These are phyloP conservation scores for Quercus aquifolioides DNA, from an alignment of 306 rosid genomes.

Conservation along the genomic window DNA sequence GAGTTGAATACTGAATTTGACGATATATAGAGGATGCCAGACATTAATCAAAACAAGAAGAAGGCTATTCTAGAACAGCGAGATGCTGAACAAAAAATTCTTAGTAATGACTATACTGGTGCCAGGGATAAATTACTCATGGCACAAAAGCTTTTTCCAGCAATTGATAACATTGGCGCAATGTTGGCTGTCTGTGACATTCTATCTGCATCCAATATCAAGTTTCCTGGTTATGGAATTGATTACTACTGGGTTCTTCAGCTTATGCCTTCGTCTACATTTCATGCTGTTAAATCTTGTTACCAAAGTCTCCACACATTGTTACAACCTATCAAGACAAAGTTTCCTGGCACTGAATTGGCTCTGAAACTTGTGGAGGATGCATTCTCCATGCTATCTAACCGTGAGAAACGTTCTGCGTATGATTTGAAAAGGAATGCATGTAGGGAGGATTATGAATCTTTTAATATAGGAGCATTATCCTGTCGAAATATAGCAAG, in stretches of 20 bases:
- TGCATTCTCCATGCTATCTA: slow-evolving; percentile 14
- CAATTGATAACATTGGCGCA: slow-evolving; percentile 2
- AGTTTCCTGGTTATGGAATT: slow-evolving; percentile 14
- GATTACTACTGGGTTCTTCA: slow-evolving; percentile 23
- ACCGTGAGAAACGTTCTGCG: neutral
- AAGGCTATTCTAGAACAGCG: slow-evolving; percentile 6
- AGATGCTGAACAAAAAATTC: slow-evolving; percentile 8
- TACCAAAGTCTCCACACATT: neutral
- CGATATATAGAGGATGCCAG: neutral
- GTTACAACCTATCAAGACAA: neutral
- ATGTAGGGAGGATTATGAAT: neutral
- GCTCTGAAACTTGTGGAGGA: slow-evolving; percentile 14
- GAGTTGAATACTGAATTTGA: neutral
- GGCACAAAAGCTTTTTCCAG: neutral
- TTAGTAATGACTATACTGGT: neutral
- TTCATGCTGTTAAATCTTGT: neutral
- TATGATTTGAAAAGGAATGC: slow-evolving; percentile 2
- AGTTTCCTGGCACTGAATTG: slow-evolving; percentile 7
- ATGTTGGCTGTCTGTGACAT: slow-evolving; percentile 17
- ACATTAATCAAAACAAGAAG: neutral
- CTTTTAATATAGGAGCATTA: neutral
- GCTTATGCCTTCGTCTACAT: neutral
- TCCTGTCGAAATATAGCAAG: neutral
- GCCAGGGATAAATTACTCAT: slow-evolving; percentile 10
- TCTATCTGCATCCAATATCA: neutral